Percentiles rank a stretch among this genome's conserved stretches.
These are phyloP conservation scores for Domatiomyces globalis DNA, from an alignment of 2,329 filamentous ascomycete species.

Conservation along the genomic window DNA sequence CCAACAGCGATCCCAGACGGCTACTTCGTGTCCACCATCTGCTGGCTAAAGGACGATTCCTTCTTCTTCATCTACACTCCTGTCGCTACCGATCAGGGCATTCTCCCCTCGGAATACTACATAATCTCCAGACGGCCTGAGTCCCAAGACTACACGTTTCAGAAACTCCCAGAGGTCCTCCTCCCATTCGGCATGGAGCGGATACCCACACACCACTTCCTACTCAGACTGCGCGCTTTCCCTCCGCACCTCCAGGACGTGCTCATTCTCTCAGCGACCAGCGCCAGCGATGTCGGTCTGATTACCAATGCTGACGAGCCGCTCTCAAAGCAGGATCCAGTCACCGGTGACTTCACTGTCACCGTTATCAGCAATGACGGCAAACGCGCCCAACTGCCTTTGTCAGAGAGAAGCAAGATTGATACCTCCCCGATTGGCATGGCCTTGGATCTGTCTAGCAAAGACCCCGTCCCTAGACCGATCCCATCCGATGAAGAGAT, in stretches of 20 bases:
- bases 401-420: conserved; percentile 45
- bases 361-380: conserved; percentile 61
- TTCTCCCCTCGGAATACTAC: conserved; percentile 58
- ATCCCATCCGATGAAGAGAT: conserved; percentile 65
- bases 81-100: conserved; percentile 29
- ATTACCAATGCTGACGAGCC: conserved; percentile 59
- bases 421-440: conserved; percentile 71
- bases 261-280: conserved; percentile 68
- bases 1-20: conserved; percentile 52
- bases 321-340: conserved; percentile 46
- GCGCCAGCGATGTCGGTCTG: conserved; percentile 63
- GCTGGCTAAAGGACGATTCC: conserved; percentile 77
- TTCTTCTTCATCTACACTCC: conserved; percentile 70
- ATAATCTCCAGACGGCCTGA: conserved; percentile 56
- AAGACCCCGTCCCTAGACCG: conserved; percentile 62
- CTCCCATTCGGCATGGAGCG: conserved; percentile 54
- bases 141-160: conserved; percentile 50
- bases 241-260: conserved; percentile 67
- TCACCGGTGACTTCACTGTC: conserved; percentile 57
- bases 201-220: conserved; percentile 58
- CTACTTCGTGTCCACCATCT: conserved; percentile 63
- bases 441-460: conserved; percentile 69
- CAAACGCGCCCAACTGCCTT: conserved; percentile 59
- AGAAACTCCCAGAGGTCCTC: conserved; percentile 61
- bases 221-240: conserved; percentile 65